Conservation (phyloP, 2,329 filamentous ascomycete genomes). For the Monascus ruber region DNA sequence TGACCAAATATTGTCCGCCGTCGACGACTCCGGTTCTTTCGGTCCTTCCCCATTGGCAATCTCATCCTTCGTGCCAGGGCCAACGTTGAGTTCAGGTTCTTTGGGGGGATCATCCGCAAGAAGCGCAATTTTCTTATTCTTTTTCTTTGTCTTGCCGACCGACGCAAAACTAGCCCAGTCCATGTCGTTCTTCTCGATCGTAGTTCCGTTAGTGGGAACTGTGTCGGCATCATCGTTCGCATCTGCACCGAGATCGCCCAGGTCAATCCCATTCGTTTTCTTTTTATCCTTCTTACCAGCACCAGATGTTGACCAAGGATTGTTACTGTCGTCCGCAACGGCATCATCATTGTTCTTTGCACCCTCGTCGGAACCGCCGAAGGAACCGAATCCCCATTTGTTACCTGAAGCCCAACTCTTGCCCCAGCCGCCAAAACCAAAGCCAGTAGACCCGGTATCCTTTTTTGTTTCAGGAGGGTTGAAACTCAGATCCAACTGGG, state of each 20-base stretch:
- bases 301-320: conserved; percentile 28
- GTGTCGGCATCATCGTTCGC: conserved; percentile 30
- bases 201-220: conserved; percentile 22
- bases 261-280: conserved; percentile 29
- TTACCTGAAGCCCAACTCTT: conserved; percentile 47
- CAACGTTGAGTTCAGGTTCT: conserved; percentile 13
- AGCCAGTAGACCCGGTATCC: conserved; percentile 22
- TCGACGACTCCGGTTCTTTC: conserved; percentile 8
- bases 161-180: conserved; percentile 24
- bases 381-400: conserved; percentile 34
- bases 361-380: conserved; percentile 20
- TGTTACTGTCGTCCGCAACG: conserved; percentile 12
- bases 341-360: conserved; percentile 8
- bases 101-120: conserved; percentile 4
- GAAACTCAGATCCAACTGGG: conserved; percentile 47
- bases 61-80: neutral
- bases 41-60: conserved; percentile 12
- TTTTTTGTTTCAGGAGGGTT: conserved; percentile 34
- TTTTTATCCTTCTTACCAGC: conserved; percentile 26
- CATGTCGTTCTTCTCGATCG: conserved; percentile 23
- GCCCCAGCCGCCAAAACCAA: conserved; percentile 48
- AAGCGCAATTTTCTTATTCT: conserved; percentile 31
- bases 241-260: conserved; percentile 30
- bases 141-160: conserved; percentile 34
- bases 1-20: conserved; percentile 9